Evolutionary conservation across 2,329 filamentous ascomycete species (phyloP).

Genomic region (Zopfia rhizophila): DNA sequence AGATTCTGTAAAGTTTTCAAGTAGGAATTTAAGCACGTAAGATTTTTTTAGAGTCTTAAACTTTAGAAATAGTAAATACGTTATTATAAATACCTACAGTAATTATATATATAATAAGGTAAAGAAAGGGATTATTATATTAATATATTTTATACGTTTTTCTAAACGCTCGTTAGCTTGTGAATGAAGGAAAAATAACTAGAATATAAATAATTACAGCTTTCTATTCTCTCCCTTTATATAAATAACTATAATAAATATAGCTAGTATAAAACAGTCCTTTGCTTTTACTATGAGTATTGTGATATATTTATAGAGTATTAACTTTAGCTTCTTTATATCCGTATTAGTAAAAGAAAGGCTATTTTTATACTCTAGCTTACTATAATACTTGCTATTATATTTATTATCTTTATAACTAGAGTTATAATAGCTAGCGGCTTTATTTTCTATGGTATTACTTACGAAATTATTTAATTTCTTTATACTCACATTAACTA

Average conservation of each 20-base stretch:
- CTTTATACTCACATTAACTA: constrained; percentile 4
- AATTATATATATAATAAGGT: constrained; percentile 3
- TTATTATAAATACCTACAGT: constrained; percentile 1
- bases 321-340: constrained; percentile 3
- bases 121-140: constrained; percentile 5
- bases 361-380: neutral
- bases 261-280: neutral
- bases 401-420: neutral
- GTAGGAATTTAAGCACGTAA: constrained; percentile 2
- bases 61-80: neutral
- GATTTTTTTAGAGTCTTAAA: constrained; percentile 1
- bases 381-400: neutral
- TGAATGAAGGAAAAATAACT: constrained; percentile 1
- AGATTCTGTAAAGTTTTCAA: constrained; percentile 1
- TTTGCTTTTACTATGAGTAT: constrained; percentile 2
- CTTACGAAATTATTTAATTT: neutral
- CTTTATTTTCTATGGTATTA: constrained; percentile 1
- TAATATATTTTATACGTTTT: constrained; percentile 7
- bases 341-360: neutral
- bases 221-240: constrained; percentile 9
- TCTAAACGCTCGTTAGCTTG: constrained; percentile 1
- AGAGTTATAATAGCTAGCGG: constrained; percentile 1
- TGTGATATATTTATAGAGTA: constrained; percentile 3
- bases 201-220: constrained; percentile 1
- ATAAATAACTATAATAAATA: constrained; percentile 7